Evolutionary conservation across 805 yeast species (phyloP), one percentile per base, ranked within the genome.

Genomic region (Candida wancherniae): DNA sequence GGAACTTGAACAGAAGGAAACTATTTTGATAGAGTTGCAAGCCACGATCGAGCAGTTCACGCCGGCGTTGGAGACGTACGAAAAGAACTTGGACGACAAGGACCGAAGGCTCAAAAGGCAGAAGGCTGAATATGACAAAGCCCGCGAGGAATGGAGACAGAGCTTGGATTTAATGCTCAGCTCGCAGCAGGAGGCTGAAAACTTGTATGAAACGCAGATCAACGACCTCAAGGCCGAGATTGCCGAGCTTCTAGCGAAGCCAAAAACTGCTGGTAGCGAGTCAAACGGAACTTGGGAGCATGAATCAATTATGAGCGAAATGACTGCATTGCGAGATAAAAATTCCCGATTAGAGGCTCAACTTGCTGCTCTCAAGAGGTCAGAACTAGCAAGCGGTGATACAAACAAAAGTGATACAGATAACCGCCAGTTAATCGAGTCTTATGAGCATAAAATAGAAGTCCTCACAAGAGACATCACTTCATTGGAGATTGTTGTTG

Each of bases 61-160:
- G 29, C 71, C 75, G 2, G 40, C 66, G 4, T 37, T 74, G 23
- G 68, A 63, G 25, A 69, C 67, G n/a, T 63, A 71, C 31, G 73
- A 74, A 33, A 45, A 41, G 13, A 68, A 66, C 37, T 35, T 71
- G 28, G 45, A 49, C 1, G 59, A 62, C 22, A 66, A 61, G 31
- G 84, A 79, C 25, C 56, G 55, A 14, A 68, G 66, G 39, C 49
- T 75, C 31, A 44, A 48, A n/a, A 67, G 62, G 31, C 75, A 68
- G 35, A 71, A 69, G 45, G 47, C 45, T 12, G 69, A 61, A 16
- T 67, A 71, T 25, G 81, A 75, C 29, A 45, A 52, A 10, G 81
- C 79, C 26, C 59, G 81, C 17, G 71, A 67, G 27, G 83, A 79
- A 47, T 61, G 81, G 57, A 51, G 80, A 26, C 74, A 71, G 29